A percentile compares a stretch with the other conserved stretches of the same genome.
Evolutionary conservation across 2,329 filamentous ascomycete genomes (phyloP).

Genomic region (Ramichloridium luteum): DNA sequence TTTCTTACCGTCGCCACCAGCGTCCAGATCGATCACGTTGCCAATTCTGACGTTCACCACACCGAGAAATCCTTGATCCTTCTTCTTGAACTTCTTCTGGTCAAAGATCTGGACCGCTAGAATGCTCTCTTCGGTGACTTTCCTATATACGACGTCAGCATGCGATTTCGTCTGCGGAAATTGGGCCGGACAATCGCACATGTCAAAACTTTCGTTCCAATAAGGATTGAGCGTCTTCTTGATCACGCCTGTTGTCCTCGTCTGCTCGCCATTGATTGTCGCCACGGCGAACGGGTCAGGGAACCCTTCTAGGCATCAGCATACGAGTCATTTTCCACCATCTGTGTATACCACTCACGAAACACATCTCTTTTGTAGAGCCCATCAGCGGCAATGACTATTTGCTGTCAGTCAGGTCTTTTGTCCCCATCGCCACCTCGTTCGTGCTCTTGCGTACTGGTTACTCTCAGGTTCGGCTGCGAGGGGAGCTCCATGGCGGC

Average conservation of each 20-base stretch:
- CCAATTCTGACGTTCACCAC: slow-evolving; percentile 96
- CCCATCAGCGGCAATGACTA: slow-evolving; percentile 97
- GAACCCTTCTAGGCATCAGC: slow-evolving; percentile 52
- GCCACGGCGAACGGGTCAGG: slow-evolving; percentile 96
- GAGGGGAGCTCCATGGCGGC: slow-evolving; percentile 36
- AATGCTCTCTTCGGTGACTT: slow-evolving; percentile 88
- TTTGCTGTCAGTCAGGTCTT: slow-evolving; percentile 14
- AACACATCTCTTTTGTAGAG: slow-evolving; percentile 99
- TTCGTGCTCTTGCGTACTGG: slow-evolving; percentile 50
- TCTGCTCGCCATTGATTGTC: slow-evolving; percentile 95
- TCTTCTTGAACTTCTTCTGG: slow-evolving; percentile 99
- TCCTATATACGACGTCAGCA: slow-evolving; percentile 41
- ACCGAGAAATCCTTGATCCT: slow-evolving; percentile 96
- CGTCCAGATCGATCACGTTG: slow-evolving; percentile 80
- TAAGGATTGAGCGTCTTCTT: slow-evolving; percentile 99
- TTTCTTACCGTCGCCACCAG: slow-evolving; percentile 81
- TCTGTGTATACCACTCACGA: slow-evolving; percentile 50
- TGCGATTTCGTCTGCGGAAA: neutral
- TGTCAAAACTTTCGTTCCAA: slow-evolving; percentile 98
- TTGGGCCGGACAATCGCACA: slow-evolving; percentile 49
- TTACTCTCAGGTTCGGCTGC: slow-evolving; percentile 75
- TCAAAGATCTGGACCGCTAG: slow-evolving; percentile 97
- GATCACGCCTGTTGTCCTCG: slow-evolving; percentile 91
- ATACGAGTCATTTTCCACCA: slow-evolving; percentile 4
- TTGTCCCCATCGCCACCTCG: neutral